Percentiles rank a stretch among this genome's conserved stretches.
phyloP scores from a whole-genome alignment of 345 rosid genomes.

The Laguncularia racemosa region DNA sequence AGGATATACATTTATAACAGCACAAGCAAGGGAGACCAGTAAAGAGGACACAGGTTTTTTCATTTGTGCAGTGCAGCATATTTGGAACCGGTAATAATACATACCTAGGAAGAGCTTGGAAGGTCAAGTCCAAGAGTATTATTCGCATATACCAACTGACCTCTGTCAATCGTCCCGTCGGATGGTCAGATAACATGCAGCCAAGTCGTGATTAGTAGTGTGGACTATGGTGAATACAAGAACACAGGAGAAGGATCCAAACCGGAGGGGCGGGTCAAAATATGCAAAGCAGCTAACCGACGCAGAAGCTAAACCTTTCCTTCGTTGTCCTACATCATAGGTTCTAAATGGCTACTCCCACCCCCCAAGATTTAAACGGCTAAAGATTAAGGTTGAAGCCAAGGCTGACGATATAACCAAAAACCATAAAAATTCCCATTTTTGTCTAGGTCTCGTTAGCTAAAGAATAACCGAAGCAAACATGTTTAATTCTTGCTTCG shows the following conservation, averaged over 20 bases:
- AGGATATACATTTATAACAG: conserved; percentile 40
- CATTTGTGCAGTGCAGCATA: conserved; percentile 48
- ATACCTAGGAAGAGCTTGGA: conserved; percentile 66
- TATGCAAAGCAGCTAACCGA: conserved; percentile 25
- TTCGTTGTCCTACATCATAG: conserved; percentile 39
- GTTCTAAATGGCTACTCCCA: conserved; percentile 63
- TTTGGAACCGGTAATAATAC: conserved; percentile 32
- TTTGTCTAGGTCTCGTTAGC: too few relatives aligned
- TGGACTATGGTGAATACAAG: conserved; percentile 50
- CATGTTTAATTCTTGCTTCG: too few relatives aligned
- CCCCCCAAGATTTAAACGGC: conserved; percentile 21
- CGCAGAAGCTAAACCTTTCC: conserved; percentile 22
- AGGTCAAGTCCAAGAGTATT: conserved; percentile 32
- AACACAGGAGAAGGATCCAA: conserved; percentile 41
- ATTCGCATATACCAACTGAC: conserved; percentile 41
- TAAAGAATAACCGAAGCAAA: too few relatives aligned
- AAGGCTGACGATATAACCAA: too few relatives aligned
- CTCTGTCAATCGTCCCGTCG: conserved; percentile 24
- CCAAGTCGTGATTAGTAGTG: conserved; percentile 19
- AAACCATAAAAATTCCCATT: too few relatives aligned
- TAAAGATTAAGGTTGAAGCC: too few relatives aligned
- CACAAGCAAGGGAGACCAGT: conserved; percentile 36
- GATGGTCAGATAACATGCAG: conserved; percentile 37
- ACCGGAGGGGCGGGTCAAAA: conserved; percentile 14
- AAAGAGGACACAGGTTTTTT: conserved; percentile 39